Evolutionary conservation across 192 early-diverging fungal species (phyloP), one percentile per base, ranked within the genome.

Genomic region (Helicostylum pulchrum): DNA sequence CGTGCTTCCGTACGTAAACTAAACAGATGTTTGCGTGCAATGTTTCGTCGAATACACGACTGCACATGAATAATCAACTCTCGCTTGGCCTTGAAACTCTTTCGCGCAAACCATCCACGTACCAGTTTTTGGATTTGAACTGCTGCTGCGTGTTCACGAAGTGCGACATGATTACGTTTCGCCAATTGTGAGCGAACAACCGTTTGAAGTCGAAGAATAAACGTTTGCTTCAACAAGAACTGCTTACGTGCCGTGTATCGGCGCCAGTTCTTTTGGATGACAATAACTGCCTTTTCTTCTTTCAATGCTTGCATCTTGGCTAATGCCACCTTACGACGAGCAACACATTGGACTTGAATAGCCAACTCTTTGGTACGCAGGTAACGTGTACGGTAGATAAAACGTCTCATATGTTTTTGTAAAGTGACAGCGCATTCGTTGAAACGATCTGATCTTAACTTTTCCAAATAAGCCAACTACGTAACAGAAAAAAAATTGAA

Each of bases 361-460:
- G 85, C 83, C 2, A 89, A 79, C 49, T 57, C 44, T n/a, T 82
- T 84, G 63, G 81, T 66, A 15, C 66, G 73, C 34, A 77, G 62
- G 77, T 83, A 92, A n/a, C 79, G 68, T 21, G 72, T 78, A 60
- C 84, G 83, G 62, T 84, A 78, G 60, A 94, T 74, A 57, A 79
- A 82, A 19, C 90, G 76, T 12, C 90, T 84, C 66, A 90, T 86
- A 68, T 94, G 90, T 77, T 94, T 92, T 76, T 97, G 94, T 67
- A 98, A 88, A 56, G 93, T 49, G 5, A 92, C 86, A 43, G 93
- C 95, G 49, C 90, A 91, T 14, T 77, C 77, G 30, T 89, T 89
- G 64, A 93, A 78, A 21, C 92, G 81, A 65, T 95, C 93, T 5
- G 91, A 78, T 34, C 95, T 87, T 53, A 92, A 79, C 76, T 95